Conservation (phyloP, 805 yeast species). For the Barnettozyma californica region DNA sequence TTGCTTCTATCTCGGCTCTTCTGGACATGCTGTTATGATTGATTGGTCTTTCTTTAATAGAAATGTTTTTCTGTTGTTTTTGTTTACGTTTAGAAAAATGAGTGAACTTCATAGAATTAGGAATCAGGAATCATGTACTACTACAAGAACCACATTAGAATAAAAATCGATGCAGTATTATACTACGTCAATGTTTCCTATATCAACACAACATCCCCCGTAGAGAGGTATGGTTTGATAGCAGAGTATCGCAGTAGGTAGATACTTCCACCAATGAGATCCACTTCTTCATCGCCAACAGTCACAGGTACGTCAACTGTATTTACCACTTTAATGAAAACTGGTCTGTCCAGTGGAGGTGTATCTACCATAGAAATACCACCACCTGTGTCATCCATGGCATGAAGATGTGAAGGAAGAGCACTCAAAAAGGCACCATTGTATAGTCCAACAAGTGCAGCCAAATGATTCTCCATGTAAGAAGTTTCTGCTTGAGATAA, state of each 20-base stretch:
- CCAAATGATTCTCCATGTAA: constrained; percentile 67
- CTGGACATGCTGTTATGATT: constrained; percentile 19
- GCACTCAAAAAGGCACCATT: constrained; percentile 58
- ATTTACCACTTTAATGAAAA: constrained; percentile 56
- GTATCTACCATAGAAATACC: constrained; percentile 68
- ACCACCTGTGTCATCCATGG: constrained; percentile 70
- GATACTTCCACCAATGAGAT: constrained; percentile 56
- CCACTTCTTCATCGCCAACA: constrained; percentile 52
- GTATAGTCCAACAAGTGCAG: constrained; percentile 59
- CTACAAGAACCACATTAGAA: no score
- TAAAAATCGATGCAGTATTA: background rate
- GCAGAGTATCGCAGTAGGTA: constrained; percentile 69
- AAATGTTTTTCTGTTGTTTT: background rate
- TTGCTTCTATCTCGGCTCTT: constrained; percentile 45
- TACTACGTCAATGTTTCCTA: constrained; percentile 14
- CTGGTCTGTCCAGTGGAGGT: constrained; percentile 75
- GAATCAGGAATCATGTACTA: background rate
- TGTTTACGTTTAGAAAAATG: background rate
- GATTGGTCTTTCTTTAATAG: background rate
- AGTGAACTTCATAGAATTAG: background rate
- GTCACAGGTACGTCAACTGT: constrained; percentile 34
- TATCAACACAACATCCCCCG: constrained; percentile 39
- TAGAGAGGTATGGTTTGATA: constrained; percentile 34
- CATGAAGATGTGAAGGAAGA: constrained; percentile 64
- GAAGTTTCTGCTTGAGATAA: constrained; percentile 56